Evolutionary conservation across 2,329 filamentous ascomycete species (phyloP).

Genomic region (Septoria linicola): DNA sequence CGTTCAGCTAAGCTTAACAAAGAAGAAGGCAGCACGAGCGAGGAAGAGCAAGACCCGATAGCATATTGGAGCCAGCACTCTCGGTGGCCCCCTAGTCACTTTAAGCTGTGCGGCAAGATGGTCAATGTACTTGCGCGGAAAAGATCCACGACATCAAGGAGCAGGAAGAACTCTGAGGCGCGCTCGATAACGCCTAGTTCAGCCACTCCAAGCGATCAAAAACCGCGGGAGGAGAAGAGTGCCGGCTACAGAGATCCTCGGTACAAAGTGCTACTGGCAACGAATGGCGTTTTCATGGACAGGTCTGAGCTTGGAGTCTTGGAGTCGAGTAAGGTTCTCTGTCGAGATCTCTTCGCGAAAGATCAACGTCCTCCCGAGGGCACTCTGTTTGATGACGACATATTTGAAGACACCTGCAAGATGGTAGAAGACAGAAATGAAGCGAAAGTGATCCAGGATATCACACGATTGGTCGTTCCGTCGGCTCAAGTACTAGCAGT

Average conservation of each 20-base stretch:
- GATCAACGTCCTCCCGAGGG: neutral
- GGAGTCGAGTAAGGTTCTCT: neutral
- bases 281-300: neutral
- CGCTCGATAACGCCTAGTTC: neutral
- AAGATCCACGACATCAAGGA: slow-evolving; percentile 1
- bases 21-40: neutral
- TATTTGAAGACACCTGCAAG: neutral
- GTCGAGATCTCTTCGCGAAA: neutral
- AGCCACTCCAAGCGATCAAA: neutral
- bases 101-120: neutral
- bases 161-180: slow-evolving; percentile 4
- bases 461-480: slow-evolving; percentile 39
- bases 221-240: neutral
- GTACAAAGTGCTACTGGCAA: slow-evolving; percentile 2
- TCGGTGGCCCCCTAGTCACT: neutral
- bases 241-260: neutral
- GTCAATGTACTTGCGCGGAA: slow-evolving; percentile 4
- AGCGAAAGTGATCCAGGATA: slow-evolving; percentile 42
- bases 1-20: neutral
- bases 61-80: neutral
- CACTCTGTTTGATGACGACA: neutral
- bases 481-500: slow-evolving; percentile 41
- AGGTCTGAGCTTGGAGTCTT: neutral
- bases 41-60: neutral
- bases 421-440: slow-evolving; percentile 24